Evolutionary conservation across 192 early-diverging fungal genomes (phyloP).

Genomic region (Backusella macrospora): DNA sequence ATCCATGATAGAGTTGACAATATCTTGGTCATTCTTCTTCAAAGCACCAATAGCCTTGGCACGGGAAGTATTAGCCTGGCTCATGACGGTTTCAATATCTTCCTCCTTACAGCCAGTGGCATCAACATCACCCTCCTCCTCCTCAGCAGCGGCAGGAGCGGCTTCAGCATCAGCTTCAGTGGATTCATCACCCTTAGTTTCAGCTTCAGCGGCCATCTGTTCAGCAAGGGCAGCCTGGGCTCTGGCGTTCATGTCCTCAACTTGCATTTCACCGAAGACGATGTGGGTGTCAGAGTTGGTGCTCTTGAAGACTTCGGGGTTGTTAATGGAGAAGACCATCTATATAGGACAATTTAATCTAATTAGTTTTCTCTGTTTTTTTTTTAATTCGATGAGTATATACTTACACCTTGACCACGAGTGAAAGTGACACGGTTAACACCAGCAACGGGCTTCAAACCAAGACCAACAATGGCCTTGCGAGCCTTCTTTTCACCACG

Average conservation of each 20-base stretch:
- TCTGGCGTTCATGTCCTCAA: slow-evolving; percentile 83
- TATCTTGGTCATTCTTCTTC: slow-evolving; percentile 83
- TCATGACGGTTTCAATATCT: slow-evolving; percentile 95
- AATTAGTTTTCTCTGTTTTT: not conserved
- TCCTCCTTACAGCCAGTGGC: slow-evolving; percentile 84
- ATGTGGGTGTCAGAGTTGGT: slow-evolving; percentile 91
- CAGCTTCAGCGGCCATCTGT: slow-evolving; percentile 60
- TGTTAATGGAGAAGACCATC: slow-evolving; percentile 82
- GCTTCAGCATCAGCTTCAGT: slow-evolving; percentile 54
- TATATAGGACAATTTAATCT: not conserved
- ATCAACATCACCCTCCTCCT: slow-evolving; percentile 81
- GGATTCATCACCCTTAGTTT: slow-evolving; percentile 44
- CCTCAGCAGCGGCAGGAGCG: slow-evolving; percentile 34
- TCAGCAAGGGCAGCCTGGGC: slow-evolving; percentile 72
- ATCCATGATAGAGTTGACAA: slow-evolving; percentile 97
- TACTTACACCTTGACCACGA: slow-evolving; percentile 63
- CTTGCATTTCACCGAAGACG: slow-evolving; percentile 94
- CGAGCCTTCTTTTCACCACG: slow-evolving; percentile 96
- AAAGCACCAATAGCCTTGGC: slow-evolving; percentile 91
- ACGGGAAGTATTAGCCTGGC: slow-evolving; percentile 86
- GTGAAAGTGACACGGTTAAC: slow-evolving; percentile 91
- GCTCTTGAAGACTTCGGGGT: slow-evolving; percentile 95
- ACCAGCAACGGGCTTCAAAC: slow-evolving; percentile 83
- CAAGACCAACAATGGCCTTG: slow-evolving; percentile 93
- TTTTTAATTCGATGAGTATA: not conserved